Evolutionary conservation across 352 stramenopile species (phyloP).

Genomic region (Peronospora farinosa): DNA sequence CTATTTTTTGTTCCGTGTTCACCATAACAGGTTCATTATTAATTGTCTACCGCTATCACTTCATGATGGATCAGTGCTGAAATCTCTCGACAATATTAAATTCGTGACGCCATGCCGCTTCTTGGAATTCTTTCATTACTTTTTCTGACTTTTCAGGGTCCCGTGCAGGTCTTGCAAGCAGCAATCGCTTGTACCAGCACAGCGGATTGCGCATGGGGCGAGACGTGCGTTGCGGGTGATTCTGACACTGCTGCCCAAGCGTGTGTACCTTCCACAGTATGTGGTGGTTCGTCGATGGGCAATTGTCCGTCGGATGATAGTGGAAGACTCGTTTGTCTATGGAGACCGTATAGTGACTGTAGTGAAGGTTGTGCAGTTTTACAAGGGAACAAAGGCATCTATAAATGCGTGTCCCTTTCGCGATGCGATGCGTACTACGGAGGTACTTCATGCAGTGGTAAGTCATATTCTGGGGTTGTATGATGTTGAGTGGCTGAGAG

Average conservation of each 20-base stretch:
- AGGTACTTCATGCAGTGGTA: constrained; percentile 48
- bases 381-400: constrained; percentile 45
- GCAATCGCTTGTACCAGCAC: constrained; percentile 56
- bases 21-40: constrained; percentile 4
- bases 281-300: constrained; percentile 44
- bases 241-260: constrained; percentile 49
- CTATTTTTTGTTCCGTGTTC: constrained; percentile 21
- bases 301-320: constrained; percentile 58
- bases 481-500: neutral
- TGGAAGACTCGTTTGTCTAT: constrained; percentile 69
- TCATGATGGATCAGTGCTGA: constrained; percentile 14
- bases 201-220: constrained; percentile 53
- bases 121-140: constrained; percentile 10
- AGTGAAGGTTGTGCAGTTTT: constrained; percentile 24
- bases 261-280: constrained; percentile 56
- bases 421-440: constrained; percentile 69
- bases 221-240: constrained; percentile 70
- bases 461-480: constrained; percentile 3
- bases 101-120: constrained; percentile 20
- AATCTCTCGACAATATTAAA: constrained; percentile 5
- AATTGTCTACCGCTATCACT: neutral
- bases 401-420: constrained; percentile 77
- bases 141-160: constrained; percentile 10
- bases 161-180: constrained; percentile 15
- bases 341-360: constrained; percentile 24